These are phyloP conservation scores for Trichocladium uniseriatum DNA, from an alignment of 495 filamentous ascomycete genomes.

Conservation along the genomic window DNA sequence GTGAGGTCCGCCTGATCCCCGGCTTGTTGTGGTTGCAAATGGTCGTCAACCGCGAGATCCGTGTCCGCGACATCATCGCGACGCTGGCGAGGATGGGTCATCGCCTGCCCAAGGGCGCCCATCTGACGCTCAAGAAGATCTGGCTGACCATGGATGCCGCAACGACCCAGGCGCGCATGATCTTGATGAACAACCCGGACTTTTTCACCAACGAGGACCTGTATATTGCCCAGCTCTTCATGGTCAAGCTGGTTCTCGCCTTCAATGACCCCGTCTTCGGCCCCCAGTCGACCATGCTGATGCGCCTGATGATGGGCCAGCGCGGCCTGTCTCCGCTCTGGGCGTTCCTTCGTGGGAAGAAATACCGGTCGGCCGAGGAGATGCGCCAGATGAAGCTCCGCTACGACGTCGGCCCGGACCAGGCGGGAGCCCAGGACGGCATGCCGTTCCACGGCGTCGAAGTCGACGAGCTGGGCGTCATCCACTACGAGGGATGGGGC, in stretches of 20 bases:
- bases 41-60: constrained; percentile 21
- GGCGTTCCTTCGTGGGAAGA: constrained; percentile 37
- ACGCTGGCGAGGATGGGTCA: constrained; percentile 42
- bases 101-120: constrained; percentile 37
- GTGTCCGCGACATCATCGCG: constrained; percentile 44
- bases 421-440: neutral
- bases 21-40: constrained; percentile 25
- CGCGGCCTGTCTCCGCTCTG: constrained; percentile 41
- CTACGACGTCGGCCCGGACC: constrained; percentile 24
- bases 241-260: constrained; percentile 53
- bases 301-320: constrained; percentile 52
- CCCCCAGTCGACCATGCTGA: constrained; percentile 30
- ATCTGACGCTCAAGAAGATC: constrained; percentile 45
- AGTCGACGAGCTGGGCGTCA: constrained; percentile 36
- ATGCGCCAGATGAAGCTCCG: constrained; percentile 37
- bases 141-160: constrained; percentile 59
- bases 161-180: constrained; percentile 39
- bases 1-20: constrained; percentile 17
- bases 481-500: constrained; percentile 46
- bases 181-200: constrained; percentile 37
- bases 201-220: constrained; percentile 48
- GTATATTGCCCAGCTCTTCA: constrained; percentile 44
- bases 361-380: constrained; percentile 32
- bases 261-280: constrained; percentile 45
- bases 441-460: constrained; percentile 40